Evolutionary conservation across 2,329 filamentous ascomycete genomes (phyloP).

Genomic region (Fusarium sp.): DNA sequence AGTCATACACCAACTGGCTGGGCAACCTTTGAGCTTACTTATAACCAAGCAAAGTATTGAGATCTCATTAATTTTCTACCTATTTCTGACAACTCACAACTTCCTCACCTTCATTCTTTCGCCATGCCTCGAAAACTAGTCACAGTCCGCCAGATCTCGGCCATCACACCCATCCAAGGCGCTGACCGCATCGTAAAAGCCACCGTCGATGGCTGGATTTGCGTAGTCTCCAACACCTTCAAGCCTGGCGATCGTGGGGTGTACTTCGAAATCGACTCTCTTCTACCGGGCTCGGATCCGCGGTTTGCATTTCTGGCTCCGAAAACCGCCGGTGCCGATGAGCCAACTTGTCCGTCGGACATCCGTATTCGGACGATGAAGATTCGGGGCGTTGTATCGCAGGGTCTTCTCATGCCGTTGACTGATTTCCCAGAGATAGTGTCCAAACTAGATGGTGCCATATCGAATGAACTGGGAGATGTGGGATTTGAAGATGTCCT

Average conservation of each 20-base stretch:
- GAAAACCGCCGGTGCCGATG: slow-evolving; percentile 5
- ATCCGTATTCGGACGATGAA: slow-evolving; percentile 39
- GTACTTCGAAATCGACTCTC: slow-evolving; percentile 45
- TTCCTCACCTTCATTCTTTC: not conserved
- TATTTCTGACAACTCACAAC: too few relatives aligned
- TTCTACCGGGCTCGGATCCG: slow-evolving; percentile 39
- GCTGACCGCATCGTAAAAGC: slow-evolving; percentile 39
- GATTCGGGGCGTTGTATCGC: slow-evolving; percentile 39
- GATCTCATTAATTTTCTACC: not conserved
- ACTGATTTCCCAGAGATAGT: slow-evolving; percentile 37
- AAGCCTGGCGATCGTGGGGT: slow-evolving; percentile 33
- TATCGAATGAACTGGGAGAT: slow-evolving; percentile 4
- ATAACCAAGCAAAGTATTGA: not conserved
- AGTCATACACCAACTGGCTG: slow-evolving; percentile 27
- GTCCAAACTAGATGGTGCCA: not conserved
- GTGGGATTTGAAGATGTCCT: slow-evolving; percentile 41
- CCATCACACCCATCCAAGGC: slow-evolving; percentile 36
- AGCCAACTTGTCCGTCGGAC: slow-evolving; percentile 16
- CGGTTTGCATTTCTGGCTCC: slow-evolving; percentile 35
- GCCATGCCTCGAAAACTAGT: slow-evolving; percentile 43
- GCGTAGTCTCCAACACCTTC: slow-evolving; percentile 38
- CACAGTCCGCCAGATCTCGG: slow-evolving; percentile 37
- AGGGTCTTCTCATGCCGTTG: slow-evolving; percentile 43
- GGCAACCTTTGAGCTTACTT: not conserved
- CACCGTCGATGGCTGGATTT: slow-evolving; percentile 44